Conservation (phyloP, 306 rosid genomes). For the Vigna hirtella region DNA sequence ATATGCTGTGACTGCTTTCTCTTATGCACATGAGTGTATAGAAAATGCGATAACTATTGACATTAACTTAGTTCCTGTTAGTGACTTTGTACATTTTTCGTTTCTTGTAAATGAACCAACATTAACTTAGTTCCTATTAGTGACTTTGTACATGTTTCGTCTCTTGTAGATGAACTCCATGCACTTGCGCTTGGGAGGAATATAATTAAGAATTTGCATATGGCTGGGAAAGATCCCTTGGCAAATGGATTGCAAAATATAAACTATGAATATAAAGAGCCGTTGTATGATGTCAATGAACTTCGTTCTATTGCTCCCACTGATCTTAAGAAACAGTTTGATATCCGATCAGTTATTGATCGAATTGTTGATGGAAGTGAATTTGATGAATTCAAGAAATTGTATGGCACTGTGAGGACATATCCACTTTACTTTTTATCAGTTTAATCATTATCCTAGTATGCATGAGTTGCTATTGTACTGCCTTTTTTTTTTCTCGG, state of each 20-base stretch:
- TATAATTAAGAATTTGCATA: constrained; percentile 88
- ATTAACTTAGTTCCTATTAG: neutral
- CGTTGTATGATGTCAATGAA: constrained; percentile 71
- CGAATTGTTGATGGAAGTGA: constrained; percentile 96
- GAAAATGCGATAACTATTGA: constrained; percentile 12
- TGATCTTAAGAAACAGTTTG: constrained; percentile 91
- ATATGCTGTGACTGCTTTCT: constrained; percentile 24
- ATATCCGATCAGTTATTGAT: constrained; percentile 84
- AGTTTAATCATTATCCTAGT: constrained; percentile 25
- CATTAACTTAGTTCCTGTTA: neutral
- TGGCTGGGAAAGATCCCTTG: constrained; percentile 75
- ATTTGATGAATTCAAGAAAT: constrained; percentile 97
- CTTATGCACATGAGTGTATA: neutral
- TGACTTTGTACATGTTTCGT: constrained; percentile 34
- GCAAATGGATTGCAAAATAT: constrained; percentile 53
- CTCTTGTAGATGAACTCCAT: constrained; percentile 81
- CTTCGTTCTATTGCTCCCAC: constrained; percentile 92
- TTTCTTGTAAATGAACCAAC: constrained; percentile 67
- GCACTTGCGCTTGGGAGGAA: constrained; percentile 89
- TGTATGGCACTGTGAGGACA: constrained; percentile 95
- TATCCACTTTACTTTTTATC: constrained; percentile 47
- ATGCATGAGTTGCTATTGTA: neutral
- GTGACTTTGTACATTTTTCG: constrained; percentile 30
- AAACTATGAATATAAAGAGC: constrained; percentile 65
- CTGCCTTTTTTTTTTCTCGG: neutral